Base-by-base conservation (phyloP, 352 stramenopile species). In the Globisporangium okanoganense region DNA sequence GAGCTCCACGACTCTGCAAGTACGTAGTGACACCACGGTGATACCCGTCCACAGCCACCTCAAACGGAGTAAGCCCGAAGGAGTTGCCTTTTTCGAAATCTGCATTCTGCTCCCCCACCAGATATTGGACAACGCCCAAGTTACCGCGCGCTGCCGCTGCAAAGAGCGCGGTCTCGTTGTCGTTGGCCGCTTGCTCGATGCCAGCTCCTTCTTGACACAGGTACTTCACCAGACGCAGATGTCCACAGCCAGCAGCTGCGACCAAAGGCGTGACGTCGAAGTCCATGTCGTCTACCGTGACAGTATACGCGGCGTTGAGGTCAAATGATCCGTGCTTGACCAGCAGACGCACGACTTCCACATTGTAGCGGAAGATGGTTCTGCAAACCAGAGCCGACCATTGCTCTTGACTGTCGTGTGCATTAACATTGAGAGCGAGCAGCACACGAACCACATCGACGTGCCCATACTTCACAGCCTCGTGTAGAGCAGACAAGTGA, bases 41-140 rank as follows among this genome's bases (percentile, higher is more conserved):
- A 20, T 5, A 13, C n/a, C 45, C 24, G 8, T 25, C 13, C 5
- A 35, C 12, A 33, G 45, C 45, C 24, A 51, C 45, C 45, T 51
- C 45, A 9, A 27, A 24, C 45, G 45, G 24, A 51, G 45, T 51
- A 3, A 51, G 16, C 16, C 13, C 45, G 24, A 33, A 51, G 8
- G 45, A 51, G 20, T 16, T 51, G 22, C 2, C 25, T 14, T 18
- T 51, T 18, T 51, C 22, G 12, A 51, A 25, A 51, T 51, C 13
- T 5, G 44, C 22, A 50, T 50, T 50, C 44, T 50, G 44, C 22
- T 50, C 44, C 44, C 9, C 24, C 44, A 50, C 44, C 44, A 50
- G 25, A 31, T n/a, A 50, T 13, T 12, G 44, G n/a, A 50, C 22
- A 18, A 50, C 18, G 22, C 14, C 16, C 5, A 50, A 10, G 24